Evolutionary conservation across 306 rosid genomes (phyloP), one percentile per base, ranked within the genome.

Genomic region (apple (Malus domestica)): DNA sequence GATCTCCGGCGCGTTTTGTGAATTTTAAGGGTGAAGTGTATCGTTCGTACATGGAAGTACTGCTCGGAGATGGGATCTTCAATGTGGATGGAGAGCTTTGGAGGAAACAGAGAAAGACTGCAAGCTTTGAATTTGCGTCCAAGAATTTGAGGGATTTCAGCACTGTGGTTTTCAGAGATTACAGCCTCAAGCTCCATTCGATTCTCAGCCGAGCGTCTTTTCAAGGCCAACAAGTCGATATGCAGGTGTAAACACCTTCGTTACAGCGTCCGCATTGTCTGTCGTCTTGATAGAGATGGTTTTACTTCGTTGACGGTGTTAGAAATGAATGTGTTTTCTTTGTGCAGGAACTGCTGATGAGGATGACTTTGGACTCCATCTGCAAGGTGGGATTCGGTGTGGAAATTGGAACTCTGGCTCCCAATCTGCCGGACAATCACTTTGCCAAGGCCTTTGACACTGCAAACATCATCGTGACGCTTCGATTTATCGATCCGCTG

Each of bases 371-470:
- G 72, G 97, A 95, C 80, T 92, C 97, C 33, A 92, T 92, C 62
- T 90, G 97, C 68, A 95, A 90, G 80, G 97, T 95, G 63, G 99
- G 99, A 63, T 92, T 95, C 78, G 99, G 97, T 4, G 99, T 92
- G 42, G 99, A 95, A 83, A 92, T 95, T 83, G 97, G 96, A 79
- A 90, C 93, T 11, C 80, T 90, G 73, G 90, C 89, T 82, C 87
- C 96, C 2, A 79, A 86, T 77, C 81, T 89, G 14, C 96, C 97
- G 16, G 89, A 90, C 4, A 95, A 95, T 68, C 52, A n/a, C 49
- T 95, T 95, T 69, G 93, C 99, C 52, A 73, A 75, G 67, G 91
- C 99, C 69, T 95, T 95, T 79, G 99, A 95, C 79, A 87, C 82
- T 8, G 97, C 97, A 52, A 95, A 95, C 76, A 87, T 89, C 77